phyloP scores from a whole-genome alignment of 495 filamentous ascomycete genomes.

The Aspergillus hancockii region DNA sequence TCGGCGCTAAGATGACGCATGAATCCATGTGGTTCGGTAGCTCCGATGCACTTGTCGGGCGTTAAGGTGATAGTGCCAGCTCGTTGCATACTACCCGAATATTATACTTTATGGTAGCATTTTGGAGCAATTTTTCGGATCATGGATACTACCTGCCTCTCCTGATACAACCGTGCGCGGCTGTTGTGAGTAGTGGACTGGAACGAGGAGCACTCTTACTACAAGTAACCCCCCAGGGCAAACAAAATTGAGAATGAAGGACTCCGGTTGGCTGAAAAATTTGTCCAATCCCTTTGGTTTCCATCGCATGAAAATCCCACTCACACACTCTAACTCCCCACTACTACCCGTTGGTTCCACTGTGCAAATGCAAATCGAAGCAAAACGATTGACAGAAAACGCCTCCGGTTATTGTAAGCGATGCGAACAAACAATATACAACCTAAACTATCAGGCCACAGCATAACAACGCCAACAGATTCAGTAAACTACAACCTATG shows the following conservation, averaged over 20 bases:
- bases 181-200: too few species aligned
- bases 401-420: not conserved
- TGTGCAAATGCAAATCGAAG: not conserved
- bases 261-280: not conserved
- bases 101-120: not conserved
- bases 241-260: not conserved
- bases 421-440: not conserved
- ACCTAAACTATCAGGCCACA: not conserved
- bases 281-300: not conserved
- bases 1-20: not conserved
- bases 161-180: too few species aligned
- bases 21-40: slow-evolving; percentile 6
- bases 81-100: not conserved
- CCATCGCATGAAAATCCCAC: not conserved
- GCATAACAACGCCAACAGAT: not conserved
- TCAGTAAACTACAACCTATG: not conserved
- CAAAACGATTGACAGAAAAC: not conserved
- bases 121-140: not conserved
- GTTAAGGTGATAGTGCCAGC: not conserved
- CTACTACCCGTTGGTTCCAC: not conserved
- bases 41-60: slow-evolving; percentile 8
- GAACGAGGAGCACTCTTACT: too few species aligned
- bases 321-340: too few species aligned
- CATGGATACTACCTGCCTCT: not conserved
- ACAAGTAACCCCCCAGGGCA: not conserved